Evolutionary conservation across 2,329 filamentous ascomycete species (phyloP).

Genomic region (Ceratocystis lukuohia): DNA sequence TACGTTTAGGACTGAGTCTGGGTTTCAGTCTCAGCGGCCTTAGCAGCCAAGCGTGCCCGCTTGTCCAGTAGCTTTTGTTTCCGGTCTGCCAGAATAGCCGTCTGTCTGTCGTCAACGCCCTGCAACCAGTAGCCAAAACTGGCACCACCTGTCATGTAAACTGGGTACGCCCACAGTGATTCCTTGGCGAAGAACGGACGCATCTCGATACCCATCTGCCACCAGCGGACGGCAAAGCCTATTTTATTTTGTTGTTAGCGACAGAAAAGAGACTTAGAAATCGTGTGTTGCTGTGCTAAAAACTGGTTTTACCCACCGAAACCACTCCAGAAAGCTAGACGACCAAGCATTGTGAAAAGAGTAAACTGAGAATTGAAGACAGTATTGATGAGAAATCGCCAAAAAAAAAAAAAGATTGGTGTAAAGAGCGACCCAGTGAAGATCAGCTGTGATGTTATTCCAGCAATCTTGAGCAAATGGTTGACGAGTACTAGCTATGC

Average conservation of each 20-base stretch:
- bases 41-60: constrained; percentile 51
- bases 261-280: background rate
- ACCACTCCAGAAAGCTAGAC: constrained; percentile 71
- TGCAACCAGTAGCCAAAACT: constrained; percentile 96
- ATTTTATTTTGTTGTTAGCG: background rate
- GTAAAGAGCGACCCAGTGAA: background rate
- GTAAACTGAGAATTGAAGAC: background rate
- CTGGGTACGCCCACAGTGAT: constrained; percentile 80
- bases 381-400: background rate
- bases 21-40: constrained; percentile 27
- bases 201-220: constrained; percentile 98
- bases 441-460: background rate
- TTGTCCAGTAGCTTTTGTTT: constrained; percentile 78
- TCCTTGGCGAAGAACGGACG: constrained; percentile 78
- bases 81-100: constrained; percentile 61
- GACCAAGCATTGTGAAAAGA: constrained; percentile 40
- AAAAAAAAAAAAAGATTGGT: background rate
- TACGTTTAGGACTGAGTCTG: background rate
- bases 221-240: constrained; percentile 87
- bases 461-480: background rate
- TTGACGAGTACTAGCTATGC: background rate
- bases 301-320: constrained; percentile 55
- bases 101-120: constrained; percentile 74
- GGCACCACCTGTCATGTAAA: constrained; percentile 73
- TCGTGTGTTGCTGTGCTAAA: background rate